These are phyloP conservation scores for Phialocephala sp. DNA, from an alignment of 2,329 filamentous ascomycete species.

Conservation along the genomic window DNA sequence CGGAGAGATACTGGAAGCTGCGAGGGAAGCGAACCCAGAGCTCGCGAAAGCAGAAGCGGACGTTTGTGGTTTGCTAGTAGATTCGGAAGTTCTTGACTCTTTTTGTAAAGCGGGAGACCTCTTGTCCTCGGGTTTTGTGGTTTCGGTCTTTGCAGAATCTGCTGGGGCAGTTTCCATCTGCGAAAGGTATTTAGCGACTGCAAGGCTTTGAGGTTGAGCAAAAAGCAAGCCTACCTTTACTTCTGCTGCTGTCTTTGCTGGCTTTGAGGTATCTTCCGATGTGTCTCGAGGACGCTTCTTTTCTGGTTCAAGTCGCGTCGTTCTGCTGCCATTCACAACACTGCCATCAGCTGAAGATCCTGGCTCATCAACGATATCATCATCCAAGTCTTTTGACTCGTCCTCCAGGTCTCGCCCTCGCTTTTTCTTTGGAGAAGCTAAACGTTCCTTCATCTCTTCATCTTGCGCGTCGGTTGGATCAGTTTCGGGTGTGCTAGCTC, in stretches of 20 bases:
- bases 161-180: constrained; percentile 19
- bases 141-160: constrained; percentile 9
- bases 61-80: constrained; percentile 47
- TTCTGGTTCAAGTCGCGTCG: constrained; percentile 61
- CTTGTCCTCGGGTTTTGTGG: constrained; percentile 16
- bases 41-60: constrained; percentile 68
- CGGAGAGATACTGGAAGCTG: constrained; percentile 64
- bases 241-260: constrained; percentile 35
- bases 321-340: constrained; percentile 43
- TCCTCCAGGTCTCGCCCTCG: constrained; percentile 52
- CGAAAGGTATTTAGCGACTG: constrained; percentile 19
- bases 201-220: constrained; percentile 1
- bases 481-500: constrained; percentile 39
- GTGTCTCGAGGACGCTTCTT: constrained; percentile 67
- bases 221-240: constrained; percentile 30
- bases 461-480: constrained; percentile 47
- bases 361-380: constrained; percentile 44
- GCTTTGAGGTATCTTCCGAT: constrained; percentile 39
- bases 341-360: constrained; percentile 50
- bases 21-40: constrained; percentile 72
- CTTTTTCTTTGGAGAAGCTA: constrained; percentile 71
- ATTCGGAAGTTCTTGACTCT: constrained; percentile 19
- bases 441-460: constrained; percentile 53
- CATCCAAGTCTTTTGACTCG: constrained; percentile 47
- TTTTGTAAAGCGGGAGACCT: constrained; percentile 14